Base-by-base conservation (phyloP, 2,329 filamentous ascomycete genomes). In the Falciphora oryzae region DNA sequence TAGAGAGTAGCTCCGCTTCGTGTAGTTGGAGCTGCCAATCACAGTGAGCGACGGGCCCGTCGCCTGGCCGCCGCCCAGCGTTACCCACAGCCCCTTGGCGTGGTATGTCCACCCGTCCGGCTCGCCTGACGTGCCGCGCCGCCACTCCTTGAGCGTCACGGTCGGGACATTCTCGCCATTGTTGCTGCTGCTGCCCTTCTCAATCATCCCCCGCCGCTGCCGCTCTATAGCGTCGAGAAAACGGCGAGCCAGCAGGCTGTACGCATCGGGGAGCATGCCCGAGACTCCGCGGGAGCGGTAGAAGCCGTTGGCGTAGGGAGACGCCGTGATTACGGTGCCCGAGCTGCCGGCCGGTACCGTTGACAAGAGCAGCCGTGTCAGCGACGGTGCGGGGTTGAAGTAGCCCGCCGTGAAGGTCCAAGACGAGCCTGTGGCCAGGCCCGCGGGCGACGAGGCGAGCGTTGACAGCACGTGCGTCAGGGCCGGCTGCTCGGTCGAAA, bases 401-500 rank as follows among this genome's bases (percentile, higher is more conserved):
- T 99, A 99, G 63, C 95, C 95, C 0, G 95, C 95, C 0, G 95
- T 98, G 75, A 99, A 98, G 0, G 92, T 95, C 95, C 95, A 99
- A 18, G 87, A 89, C 0, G 90, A 91, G 44, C 85, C 83, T 11
- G 3, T n/a, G 13, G 81, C 79, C 70, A 92, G 90, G 14, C 28
- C 29, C 7, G 82, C 78, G 0, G 89, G 83, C 44, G 44, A 53
- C 0, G 76, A 78, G 0, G 89, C 83, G 4, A 97, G 83, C 1
- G 84, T 85, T 58, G 84, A 83, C 4, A 98, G 83, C 56, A 98
- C 84, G 59, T 85, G 85, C 0, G 87, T 92, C 25, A 99, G 80
- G 22, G 90, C 89, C 1, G 92, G 92, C 16, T 95, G 88, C 75
- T 99, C 95, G 16, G 94, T 98, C 0, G 94, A 97, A 0, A 86